Base-by-base conservation (phyloP, 1,139 yeast genomes). In the Suhomyces anneliseae region DNA sequence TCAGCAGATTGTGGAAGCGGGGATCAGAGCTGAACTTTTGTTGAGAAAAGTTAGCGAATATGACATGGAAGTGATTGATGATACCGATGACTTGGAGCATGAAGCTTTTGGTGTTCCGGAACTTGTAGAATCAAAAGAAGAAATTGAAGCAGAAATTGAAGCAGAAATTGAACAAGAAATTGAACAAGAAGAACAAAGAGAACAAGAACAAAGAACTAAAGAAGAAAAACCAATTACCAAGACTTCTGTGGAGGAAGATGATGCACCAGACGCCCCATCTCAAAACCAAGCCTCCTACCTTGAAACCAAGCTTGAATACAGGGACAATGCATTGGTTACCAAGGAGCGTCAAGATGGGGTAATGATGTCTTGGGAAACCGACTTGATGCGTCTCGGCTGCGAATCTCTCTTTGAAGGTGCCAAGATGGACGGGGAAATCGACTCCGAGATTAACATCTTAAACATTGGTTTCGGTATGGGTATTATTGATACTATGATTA, bases 391-490 rank as follows among this genome's bases (percentile, higher is more conserved):
- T 50, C 73, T 84, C 24, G 95, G 96, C 1, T 86, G 96, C 48
- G 83, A 85, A 27, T 70, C 90, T 0, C 63, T 90, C 14, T 82
- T 85, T 63, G 69, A 72, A 44, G 70, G 76, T 4, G 46, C 66
- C 35, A 46, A 54, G 2, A 54, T 54, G 34, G 65, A 58, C n/a
- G 62, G 61, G 7, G 69, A 65, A 42, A 51, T 54, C 11, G 79
- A 75, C 34, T 60, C 70, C 1, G 80, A 79, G 35, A 68, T 81
- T 9, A 72, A 70, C 27, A 81, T 92, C 2, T 70, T 92, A 42
- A 92, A 92, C 59, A 88, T 92, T 40, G 98, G 98, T 0, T 92
- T 92, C 62, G 98, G 98, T 2, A 89, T 92, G 97, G 98, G 98
- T 2, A 90, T 92, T 45, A 90, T 92, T 49, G 98, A 92, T 64